Base-by-base conservation (phyloP, 768 basidiomycete genomes). In the Pleurotus pulmonarius region DNA sequence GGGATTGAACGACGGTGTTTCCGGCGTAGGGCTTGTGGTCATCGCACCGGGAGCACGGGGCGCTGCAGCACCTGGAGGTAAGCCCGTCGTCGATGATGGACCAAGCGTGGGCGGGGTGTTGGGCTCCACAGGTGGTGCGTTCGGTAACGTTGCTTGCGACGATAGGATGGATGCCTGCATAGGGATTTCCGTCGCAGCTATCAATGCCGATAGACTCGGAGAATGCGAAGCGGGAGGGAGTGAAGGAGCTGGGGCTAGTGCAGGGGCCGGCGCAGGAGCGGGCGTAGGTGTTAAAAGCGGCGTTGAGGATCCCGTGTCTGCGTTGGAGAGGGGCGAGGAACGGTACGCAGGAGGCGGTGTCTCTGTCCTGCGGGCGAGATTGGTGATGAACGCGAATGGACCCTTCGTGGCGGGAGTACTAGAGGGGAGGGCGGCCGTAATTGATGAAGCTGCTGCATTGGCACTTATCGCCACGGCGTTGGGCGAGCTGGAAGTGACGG, bases 341-440 rank as follows among this genome's bases (percentile, higher is more conserved):
- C 51, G 51, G 18, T 53, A 53, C 5, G 51, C 34, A 12, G 51
- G 51, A 4, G 51, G 51, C 8, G 51, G 51, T 1, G 51, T 47
- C 15, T 47, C 46, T 5, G 16, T 44, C 43, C 43, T 24, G 34
- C 13, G 15, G 25, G 29, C 7, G 12, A 9, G 13, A 38, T 52
- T 24, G 39, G 48, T n/a, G 48, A 49, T 25, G 12, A 20, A 18
- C 15, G 51, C 18, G 39, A 39, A n/a, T 12, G 38, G 20, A 13
- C 18, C 18, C n/a, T 16, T 24, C 16, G 3, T 20, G 16, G 20
- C 18, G 13, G 46, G 16, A 11, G 46, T 3, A 8, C 9, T 9
- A 20, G 22, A 3, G 22, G 15, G 8, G 7, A 22, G 24, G 8
- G 24, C n/a, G 16, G 46, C 7, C 2, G 46, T 3, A 7, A 0